These are phyloP conservation scores for Chenopodium berlandieri DNA, from an alignment of 148 eudicot species.

Conservation along the genomic window DNA sequence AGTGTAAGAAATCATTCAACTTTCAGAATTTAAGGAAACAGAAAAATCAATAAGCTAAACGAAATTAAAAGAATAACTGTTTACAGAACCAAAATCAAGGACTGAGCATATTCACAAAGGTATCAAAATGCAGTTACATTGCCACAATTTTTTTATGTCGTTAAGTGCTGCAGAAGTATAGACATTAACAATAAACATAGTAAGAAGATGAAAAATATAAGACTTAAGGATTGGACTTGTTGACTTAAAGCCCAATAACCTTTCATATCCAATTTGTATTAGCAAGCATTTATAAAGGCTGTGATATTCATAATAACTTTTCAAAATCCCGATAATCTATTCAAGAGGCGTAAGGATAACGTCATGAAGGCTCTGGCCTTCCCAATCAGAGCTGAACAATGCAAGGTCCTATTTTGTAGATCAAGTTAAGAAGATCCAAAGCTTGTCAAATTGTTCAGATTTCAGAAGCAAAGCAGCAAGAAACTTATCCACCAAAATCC, in stretches of 20 bases:
- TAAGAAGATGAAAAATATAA: background rate
- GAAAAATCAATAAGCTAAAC: conserved; percentile 1
- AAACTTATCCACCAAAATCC: background rate
- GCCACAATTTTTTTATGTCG: background rate
- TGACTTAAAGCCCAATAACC: background rate
- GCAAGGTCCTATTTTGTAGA: background rate
- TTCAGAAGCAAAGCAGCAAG: background rate
- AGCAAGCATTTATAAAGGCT: background rate
- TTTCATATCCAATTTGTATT: background rate
- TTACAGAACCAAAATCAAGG: conserved; percentile 1
- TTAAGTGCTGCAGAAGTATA: background rate
- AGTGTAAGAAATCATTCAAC: conserved; percentile 13
- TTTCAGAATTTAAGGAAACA: background rate
- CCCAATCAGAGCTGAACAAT: background rate
- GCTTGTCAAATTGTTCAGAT: background rate
- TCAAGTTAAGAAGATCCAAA: background rate
- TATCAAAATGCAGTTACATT: background rate
- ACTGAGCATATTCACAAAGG: background rate
- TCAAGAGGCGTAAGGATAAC: background rate
- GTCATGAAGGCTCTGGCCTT: background rate
- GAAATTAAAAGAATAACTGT: background rate
- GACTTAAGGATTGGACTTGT: background rate
- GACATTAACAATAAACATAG: background rate
- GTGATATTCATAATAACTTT: background rate
- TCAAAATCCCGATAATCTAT: background rate